These are phyloP conservation scores for Rhizopus sp. DNA, from an alignment of 371 early-diverging fungal species.

Conservation along the genomic window DNA sequence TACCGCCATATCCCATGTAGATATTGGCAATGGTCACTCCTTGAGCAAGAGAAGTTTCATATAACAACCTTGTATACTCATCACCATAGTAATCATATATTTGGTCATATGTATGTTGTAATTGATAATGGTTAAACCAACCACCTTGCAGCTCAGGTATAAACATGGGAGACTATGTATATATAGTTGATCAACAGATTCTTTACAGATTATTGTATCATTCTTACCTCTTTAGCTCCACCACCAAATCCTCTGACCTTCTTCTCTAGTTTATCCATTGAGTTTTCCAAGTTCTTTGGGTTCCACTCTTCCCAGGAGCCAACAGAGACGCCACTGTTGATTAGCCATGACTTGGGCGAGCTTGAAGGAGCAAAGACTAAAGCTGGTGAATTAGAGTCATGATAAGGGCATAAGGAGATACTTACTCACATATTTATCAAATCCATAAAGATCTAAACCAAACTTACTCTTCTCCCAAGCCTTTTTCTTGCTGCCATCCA, in stretches of 20 bases:
- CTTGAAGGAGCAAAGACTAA: constrained; percentile 67
- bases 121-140: constrained; percentile 78
- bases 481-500: constrained; percentile 24
- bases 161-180: constrained; percentile 73
- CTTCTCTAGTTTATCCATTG: constrained; percentile 68
- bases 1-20: constrained; percentile 85
- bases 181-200: neutral
- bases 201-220: neutral
- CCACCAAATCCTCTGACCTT: constrained; percentile 75
- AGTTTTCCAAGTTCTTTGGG: constrained; percentile 54
- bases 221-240: constrained; percentile 58
- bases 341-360: constrained; percentile 58
- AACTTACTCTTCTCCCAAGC: constrained; percentile 50
- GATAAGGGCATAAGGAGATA: neutral
- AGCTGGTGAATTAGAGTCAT: neutral
- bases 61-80: constrained; percentile 64
- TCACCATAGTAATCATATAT: constrained; percentile 75
- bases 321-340: constrained; percentile 49
- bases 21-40: constrained; percentile 68
- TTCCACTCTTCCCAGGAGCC: constrained; percentile 67
- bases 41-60: constrained; percentile 70
- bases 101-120: constrained; percentile 69
- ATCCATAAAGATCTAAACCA: constrained; percentile 81
- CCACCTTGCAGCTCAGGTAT: constrained; percentile 86
- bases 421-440: constrained; percentile 79